Base-by-base conservation (phyloP, 805 yeast genomes). In the Candida khao-thaluensis region DNA sequence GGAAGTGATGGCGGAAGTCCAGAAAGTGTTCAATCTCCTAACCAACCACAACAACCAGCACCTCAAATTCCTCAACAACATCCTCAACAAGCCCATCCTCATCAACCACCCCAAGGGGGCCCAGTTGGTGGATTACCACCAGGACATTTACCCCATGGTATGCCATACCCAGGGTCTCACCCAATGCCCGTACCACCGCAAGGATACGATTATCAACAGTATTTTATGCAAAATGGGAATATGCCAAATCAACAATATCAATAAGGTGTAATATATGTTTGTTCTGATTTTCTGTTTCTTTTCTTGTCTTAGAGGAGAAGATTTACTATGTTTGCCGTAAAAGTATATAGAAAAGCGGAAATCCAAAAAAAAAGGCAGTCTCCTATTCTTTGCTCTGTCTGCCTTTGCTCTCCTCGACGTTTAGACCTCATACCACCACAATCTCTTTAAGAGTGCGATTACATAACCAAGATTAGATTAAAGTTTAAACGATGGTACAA, bases 131-230 rank as follows among this genome's bases (percentile, higher is more conserved):
- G 60, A 38, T 56, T 59, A 23, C 66, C 71, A 16, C 71, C 71
- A 21, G 64, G 62, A 35, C 72, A 65, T 48, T 60, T 62, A 52
- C 66, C 66, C 50, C 72, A 59, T 46, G 72, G 75, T 38, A 66
- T 66, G 58, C 72, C 69, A 42, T 72, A 68, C 52, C 75, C 69
- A 38, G 65, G 58, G 18, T 50, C 56, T 4, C 52, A 47, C 30
- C 50, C 53, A 15, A 61, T 72, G 52, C 70, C 70, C 43, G 57
- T 71, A 51, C 74, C 76, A 40, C 61, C 71, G 17, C 69, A 63
- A 50, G 69, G 71, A 34, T 76, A 73, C 48, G 60, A 74, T 45
- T 79, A 80, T 51, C 81, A 79, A 59, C 83, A 78, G 49, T 81
- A 79, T 59, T 77, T 81, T 54, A 70, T 75, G 58, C 76, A 73